A percentile compares a stretch with the other conserved stretches of the same genome.
These are phyloP conservation scores for Xylaria nigripes DNA, from an alignment of 495 filamentous ascomycete genomes.

Conservation along the genomic window DNA sequence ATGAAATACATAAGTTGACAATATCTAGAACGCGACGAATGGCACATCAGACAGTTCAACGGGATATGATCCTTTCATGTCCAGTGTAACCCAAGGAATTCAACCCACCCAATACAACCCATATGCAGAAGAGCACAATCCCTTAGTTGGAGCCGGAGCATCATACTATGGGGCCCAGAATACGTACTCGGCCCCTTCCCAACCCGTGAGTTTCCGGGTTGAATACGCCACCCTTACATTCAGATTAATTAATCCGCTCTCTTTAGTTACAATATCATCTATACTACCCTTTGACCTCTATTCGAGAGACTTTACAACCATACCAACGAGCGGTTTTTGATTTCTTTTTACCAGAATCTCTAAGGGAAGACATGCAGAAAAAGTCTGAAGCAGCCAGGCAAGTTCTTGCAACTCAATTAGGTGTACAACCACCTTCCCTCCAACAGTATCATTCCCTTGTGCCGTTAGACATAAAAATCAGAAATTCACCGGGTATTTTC, in stretches of 20 bases:
- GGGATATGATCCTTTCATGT: constrained; percentile 55
- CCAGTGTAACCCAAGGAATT: constrained; percentile 44
- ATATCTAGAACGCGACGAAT: constrained; percentile 18
- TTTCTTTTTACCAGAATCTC: constrained; percentile 76
- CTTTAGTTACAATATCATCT: constrained; percentile 77
- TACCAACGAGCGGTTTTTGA: constrained; percentile 83
- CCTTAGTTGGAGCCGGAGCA: constrained; percentile 39
- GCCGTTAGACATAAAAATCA: constrained; percentile 71
- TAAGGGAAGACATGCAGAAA: constrained; percentile 82
- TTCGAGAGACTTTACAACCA: constrained; percentile 64
- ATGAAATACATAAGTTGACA: constrained; percentile 2
- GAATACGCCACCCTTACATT: not conserved
- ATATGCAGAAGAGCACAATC: constrained; percentile 52
- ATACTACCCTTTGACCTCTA: constrained; percentile 79
- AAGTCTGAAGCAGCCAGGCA: constrained; percentile 80
- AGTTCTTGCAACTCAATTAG: constrained; percentile 61
- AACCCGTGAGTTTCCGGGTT: constrained; percentile 50
- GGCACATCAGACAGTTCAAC: constrained; percentile 23
- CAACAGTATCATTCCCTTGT: constrained; percentile 88
- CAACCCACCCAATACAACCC: constrained; percentile 53
- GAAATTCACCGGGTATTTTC: constrained; percentile 64
- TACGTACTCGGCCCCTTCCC: constrained; percentile 43
- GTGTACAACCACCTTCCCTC: constrained; percentile 54
- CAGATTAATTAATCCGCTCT: not conserved
- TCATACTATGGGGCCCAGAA: constrained; percentile 41